Evolutionary conservation across 2,329 filamentous ascomycete species (phyloP).

Genomic region (Fusarium sp.): DNA sequence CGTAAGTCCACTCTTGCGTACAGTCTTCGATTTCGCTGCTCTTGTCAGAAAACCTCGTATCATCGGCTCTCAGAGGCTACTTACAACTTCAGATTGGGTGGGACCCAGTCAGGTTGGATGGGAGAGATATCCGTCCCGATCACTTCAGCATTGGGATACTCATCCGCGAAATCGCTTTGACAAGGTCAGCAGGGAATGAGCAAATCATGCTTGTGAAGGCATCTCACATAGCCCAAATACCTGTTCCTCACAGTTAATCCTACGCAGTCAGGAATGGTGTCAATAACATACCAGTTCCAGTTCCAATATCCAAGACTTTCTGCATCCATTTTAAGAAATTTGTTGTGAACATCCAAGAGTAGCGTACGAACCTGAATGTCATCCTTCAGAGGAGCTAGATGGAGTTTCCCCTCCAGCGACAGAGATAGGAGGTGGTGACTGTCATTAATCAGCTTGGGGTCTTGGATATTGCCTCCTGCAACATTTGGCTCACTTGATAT

Average conservation of each 20-base stretch:
- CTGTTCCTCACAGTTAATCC: neutral
- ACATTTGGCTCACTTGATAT: conserved; percentile 13
- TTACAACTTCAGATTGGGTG: conserved; percentile 54
- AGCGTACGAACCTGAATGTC: conserved; percentile 29
- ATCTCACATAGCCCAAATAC: conserved; percentile 57
- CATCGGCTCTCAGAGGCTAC: rapidly evolving
- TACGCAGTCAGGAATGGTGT: too few species aligned
- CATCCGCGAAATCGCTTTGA: conserved; percentile 57
- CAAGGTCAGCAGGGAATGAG: neutral
- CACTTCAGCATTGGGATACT: conserved; percentile 55
- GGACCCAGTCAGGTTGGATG: conserved; percentile 64
- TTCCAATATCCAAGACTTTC: conserved; percentile 58
- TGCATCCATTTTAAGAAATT: neutral
- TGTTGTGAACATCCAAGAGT: rapidly evolving
- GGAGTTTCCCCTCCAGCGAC: conserved; percentile 5
- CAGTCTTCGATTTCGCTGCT: conserved; percentile 43
- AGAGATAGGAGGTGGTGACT: conserved; percentile 31
- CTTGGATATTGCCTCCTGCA: rapidly evolving
- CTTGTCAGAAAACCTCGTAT: rapidly evolving
- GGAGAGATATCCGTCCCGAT: conserved; percentile 65
- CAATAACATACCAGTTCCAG: conserved; percentile 58
- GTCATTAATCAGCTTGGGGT: rapidly evolving
- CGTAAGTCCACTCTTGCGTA: conserved; percentile 44
- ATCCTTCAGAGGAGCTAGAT: conserved; percentile 34
- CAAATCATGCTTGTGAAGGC: too few species aligned